Evolutionary conservation across 148 eudicot genomes (phyloP).

Genomic region (Beta vulgaris): DNA sequence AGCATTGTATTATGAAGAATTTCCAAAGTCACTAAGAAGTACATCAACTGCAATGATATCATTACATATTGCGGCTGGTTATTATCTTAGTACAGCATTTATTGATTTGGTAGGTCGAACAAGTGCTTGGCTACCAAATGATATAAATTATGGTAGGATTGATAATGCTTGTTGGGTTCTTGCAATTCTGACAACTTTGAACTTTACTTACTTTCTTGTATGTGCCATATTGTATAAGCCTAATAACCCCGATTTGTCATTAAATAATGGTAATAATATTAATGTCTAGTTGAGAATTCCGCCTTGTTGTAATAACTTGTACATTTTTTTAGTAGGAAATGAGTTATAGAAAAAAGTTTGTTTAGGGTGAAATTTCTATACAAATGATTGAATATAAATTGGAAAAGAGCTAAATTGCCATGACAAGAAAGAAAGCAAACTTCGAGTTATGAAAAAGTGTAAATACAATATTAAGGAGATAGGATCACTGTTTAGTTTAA

Average conservation of each 20-base stretch:
- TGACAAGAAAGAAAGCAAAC: too few relatives aligned
- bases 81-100: constrained; percentile 33
- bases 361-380: too few relatives aligned
- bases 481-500: too few relatives aligned
- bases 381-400: too few relatives aligned
- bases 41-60: constrained; percentile 34
- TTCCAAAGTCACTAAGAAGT: constrained; percentile 31
- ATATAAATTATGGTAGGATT: constrained; percentile 36
- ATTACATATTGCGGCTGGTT: constrained; percentile 33
- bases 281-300: not conserved
- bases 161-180: constrained; percentile 37
- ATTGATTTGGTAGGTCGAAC: constrained; percentile 23
- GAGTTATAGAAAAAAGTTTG: too few relatives aligned
- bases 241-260: constrained; percentile 4
- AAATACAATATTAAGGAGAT: too few relatives aligned
- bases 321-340: too few relatives aligned
- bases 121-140: constrained; percentile 39
- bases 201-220: constrained; percentile 27
- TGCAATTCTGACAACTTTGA: constrained; percentile 17
- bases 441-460: too few relatives aligned
- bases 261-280: not conserved
- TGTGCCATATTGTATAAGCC: constrained; percentile 33
- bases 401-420: too few relatives aligned
- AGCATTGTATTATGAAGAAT: constrained; percentile 37
- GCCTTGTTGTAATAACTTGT: not conserved